A percentile compares a stretch with the other conserved stretches of the same genome.
phyloP scores from a whole-genome alignment of 768 basidiomycete genomes.

The Auriscalpium vulgare region DNA sequence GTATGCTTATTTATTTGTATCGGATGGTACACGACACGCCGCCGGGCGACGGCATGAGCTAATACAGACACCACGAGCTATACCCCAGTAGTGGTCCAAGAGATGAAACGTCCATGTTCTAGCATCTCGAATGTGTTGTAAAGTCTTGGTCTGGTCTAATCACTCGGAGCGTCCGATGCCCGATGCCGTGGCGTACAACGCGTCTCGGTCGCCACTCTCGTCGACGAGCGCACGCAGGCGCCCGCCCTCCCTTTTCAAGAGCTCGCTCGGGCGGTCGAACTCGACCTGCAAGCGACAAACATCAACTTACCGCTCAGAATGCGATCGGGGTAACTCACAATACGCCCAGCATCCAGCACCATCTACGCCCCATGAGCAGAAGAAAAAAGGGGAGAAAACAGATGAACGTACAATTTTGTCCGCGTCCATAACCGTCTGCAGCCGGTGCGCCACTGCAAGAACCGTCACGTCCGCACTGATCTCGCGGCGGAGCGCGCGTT shows the following conservation, averaged over 20 bases:
- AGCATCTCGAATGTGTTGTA: too few relatives aligned
- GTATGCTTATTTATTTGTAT: not conserved
- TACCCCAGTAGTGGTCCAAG: too few relatives aligned
- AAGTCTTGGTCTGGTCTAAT: too few relatives aligned
- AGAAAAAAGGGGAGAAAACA: not conserved
- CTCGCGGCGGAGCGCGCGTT: slow-evolving; percentile 42
- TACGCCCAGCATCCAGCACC: slow-evolving; percentile 34
- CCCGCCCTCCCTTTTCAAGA: slow-evolving; percentile 31
- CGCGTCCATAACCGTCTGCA: slow-evolving; percentile 53
- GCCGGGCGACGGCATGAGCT: too few relatives aligned
- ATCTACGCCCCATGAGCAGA: slow-evolving; percentile 21
- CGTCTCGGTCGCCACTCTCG: slow-evolving; percentile 30
- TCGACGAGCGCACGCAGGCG: slow-evolving; percentile 30
- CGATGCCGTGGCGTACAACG: slow-evolving; percentile 7
- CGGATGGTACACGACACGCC: too few relatives aligned
- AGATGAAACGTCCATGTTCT: too few relatives aligned
- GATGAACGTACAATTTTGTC: slow-evolving; percentile 41
- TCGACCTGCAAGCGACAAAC: slow-evolving; percentile 24
- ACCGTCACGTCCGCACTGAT: slow-evolving; percentile 38
- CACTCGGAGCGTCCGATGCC: too few relatives aligned
- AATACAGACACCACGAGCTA: too few relatives aligned
- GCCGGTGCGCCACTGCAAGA: slow-evolving; percentile 51
- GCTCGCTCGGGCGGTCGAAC: slow-evolving; percentile 36
- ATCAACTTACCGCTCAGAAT: not conserved
- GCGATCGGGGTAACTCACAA: slow-evolving; percentile 22